Conservation (phyloP, 306 rosid genomes). For the Prinsepia uniflora region DNA sequence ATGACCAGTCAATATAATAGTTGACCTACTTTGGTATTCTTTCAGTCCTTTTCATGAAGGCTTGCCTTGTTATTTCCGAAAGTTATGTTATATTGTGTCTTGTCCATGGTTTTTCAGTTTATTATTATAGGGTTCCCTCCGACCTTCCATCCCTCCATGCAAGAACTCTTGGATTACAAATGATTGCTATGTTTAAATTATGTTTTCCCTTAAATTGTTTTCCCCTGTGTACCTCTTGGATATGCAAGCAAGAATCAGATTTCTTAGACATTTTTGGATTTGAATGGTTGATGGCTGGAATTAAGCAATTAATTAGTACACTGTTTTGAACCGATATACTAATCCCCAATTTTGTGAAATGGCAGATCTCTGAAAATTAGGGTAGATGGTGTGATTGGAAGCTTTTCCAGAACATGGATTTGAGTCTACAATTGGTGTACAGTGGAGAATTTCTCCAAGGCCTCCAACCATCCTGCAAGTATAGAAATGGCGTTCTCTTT, state of each 20-base stretch:
- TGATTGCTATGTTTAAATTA: background rate
- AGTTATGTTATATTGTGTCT: too few relatives aligned
- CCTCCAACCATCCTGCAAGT: slow-evolving; percentile 20
- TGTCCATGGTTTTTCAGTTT: background rate
- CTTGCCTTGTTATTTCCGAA: too few relatives aligned
- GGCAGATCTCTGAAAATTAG: slow-evolving; percentile 30
- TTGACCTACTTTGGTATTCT: too few relatives aligned
- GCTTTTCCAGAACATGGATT: slow-evolving; percentile 1
- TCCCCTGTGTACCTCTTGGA: background rate
- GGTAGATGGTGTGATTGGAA: slow-evolving; percentile 29
- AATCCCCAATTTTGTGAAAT: slow-evolving; percentile 3
- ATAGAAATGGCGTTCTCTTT: slow-evolving; percentile 5
- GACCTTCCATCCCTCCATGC: background rate
- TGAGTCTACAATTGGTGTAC: slow-evolving; percentile 29
- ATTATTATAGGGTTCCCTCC: background rate
- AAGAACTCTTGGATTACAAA: background rate
- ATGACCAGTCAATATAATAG: too few relatives aligned
- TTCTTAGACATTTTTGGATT: background rate
- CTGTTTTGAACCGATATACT: background rate
- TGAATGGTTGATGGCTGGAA: background rate
- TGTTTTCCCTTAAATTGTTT: background rate
- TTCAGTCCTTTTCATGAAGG: too few relatives aligned
- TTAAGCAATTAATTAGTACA: background rate
- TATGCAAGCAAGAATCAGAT: background rate
- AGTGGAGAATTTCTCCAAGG: slow-evolving; percentile 30